These are phyloP conservation scores for Zoysia pacifica DNA, from an alignment of 176 grass and related monocot genomes.

Conservation along the genomic window DNA sequence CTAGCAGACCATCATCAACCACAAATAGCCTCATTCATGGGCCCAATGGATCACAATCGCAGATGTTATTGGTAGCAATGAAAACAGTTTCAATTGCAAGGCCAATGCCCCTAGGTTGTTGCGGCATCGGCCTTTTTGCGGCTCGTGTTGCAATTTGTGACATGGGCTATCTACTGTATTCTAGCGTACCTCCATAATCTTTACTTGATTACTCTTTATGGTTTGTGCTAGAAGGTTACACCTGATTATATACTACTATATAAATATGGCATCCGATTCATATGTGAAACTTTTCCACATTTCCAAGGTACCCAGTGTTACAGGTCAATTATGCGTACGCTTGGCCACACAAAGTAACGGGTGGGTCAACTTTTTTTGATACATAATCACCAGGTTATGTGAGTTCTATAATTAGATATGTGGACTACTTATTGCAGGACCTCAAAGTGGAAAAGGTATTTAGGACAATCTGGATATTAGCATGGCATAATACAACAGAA, in stretches of 20 bases:
- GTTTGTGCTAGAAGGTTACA: neutral
- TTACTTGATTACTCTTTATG: neutral
- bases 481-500: slow-evolving; percentile 6
- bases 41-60: no score
- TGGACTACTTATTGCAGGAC: slow-evolving; percentile 2
- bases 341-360: neutral
- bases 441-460: neutral
- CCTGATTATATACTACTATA: neutral
- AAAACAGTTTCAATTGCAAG: no score
- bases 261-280: neutral
- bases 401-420: slow-evolving; percentile 29
- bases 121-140: no score
- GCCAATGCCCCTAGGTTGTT: no score
- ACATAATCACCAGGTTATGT: neutral
- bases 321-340: no score
- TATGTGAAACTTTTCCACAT: neutral
- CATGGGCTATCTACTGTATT: neutral
- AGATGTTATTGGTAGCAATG: no score
- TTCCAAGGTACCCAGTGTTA: no score
- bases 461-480: slow-evolving; percentile 2
- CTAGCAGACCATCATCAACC: no score
- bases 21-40: no score
- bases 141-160: no score
- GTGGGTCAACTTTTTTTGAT: neutral
- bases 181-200: neutral